Evolutionary conservation across 352 stramenopile genomes (phyloP).

Genomic region (Pythium dissotocum): DNA sequence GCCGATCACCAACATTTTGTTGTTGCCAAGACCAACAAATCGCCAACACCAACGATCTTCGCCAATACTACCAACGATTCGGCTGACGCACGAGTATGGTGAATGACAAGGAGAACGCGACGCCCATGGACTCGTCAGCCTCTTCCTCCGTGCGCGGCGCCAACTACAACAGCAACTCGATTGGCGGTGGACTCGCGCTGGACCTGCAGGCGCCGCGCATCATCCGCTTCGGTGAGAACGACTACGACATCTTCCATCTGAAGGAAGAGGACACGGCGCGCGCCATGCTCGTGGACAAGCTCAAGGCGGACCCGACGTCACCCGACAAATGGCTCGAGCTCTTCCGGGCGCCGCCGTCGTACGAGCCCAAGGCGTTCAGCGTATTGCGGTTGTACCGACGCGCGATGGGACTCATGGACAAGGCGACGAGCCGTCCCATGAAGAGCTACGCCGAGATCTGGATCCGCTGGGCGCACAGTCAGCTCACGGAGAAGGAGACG

Average conservation of each 20-base stretch:
- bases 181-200: slow-evolving; percentile 15
- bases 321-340: slow-evolving; percentile 56
- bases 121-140: slow-evolving; percentile 11
- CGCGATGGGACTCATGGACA: slow-evolving; percentile 42
- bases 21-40: background rate
- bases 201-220: slow-evolving; percentile 32
- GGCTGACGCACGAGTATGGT: slow-evolving; percentile 12
- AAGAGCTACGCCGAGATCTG: slow-evolving; percentile 61
- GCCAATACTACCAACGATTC: background rate
- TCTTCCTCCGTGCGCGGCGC: background rate
- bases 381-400: slow-evolving; percentile 46
- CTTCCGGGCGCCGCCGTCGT: slow-evolving; percentile 46
- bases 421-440: slow-evolving; percentile 29
- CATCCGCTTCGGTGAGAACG: slow-evolving; percentile 63
- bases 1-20: background rate
- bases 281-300: slow-evolving; percentile 41
- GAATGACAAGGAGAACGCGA: slow-evolving; percentile 27
- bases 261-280: slow-evolving; percentile 46
- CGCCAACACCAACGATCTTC: background rate
- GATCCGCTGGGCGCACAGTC: slow-evolving; percentile 55
- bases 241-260: slow-evolving; percentile 61
- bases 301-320: slow-evolving; percentile 49
- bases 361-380: slow-evolving; percentile 41
- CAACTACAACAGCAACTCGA: slow-evolving; percentile 15
- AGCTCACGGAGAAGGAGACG: slow-evolving; percentile 46